Evolutionary conservation across 2,329 filamentous ascomycete genomes (phyloP).

Genomic region (Aureobasidium leucospermi): DNA sequence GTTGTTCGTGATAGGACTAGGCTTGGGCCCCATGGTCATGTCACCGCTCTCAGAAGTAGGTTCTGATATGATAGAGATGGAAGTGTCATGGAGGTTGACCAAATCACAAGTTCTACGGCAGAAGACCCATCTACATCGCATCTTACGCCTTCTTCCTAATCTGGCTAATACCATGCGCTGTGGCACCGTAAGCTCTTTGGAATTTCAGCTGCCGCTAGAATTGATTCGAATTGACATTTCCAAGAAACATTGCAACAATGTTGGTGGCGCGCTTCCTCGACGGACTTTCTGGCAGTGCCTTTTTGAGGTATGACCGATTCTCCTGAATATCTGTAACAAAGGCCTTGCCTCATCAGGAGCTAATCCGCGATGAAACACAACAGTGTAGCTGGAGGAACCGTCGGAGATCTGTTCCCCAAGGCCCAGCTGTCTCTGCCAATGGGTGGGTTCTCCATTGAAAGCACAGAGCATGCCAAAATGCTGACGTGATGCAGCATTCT

Average conservation of each 20-base stretch:
- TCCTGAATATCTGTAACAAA: neutral
- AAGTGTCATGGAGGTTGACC: neutral
- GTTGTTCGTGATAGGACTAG: conserved; percentile 72
- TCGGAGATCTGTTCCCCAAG: conserved; percentile 68
- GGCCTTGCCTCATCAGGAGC: neutral
- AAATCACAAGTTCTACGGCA: conserved; percentile 61
- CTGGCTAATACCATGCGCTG: conserved; percentile 71
- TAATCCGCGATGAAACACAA: neutral
- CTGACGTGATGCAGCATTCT: conserved; percentile 38
- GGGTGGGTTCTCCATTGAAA: conserved; percentile 41
- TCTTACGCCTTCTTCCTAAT: conserved; percentile 69
- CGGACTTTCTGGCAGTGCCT: conserved; percentile 59
- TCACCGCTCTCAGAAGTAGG: conserved; percentile 44
- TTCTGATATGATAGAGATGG: conserved; percentile 11
- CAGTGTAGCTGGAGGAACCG: conserved; percentile 71
- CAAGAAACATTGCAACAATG: conserved; percentile 66
- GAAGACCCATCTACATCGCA: conserved; percentile 69
- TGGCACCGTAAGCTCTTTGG: conserved; percentile 45
- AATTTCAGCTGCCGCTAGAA: neutral
- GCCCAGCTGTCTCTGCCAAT: conserved; percentile 70
- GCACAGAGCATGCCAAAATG: neutral
- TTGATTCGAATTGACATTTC: neutral
- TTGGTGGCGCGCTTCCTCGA: conserved; percentile 71
- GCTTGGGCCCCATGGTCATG: conserved; percentile 49
- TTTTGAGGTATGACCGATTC: conserved; percentile 31